Conservation (phyloP, 73 alveolate species). For the Stentor roeselii region DNA sequence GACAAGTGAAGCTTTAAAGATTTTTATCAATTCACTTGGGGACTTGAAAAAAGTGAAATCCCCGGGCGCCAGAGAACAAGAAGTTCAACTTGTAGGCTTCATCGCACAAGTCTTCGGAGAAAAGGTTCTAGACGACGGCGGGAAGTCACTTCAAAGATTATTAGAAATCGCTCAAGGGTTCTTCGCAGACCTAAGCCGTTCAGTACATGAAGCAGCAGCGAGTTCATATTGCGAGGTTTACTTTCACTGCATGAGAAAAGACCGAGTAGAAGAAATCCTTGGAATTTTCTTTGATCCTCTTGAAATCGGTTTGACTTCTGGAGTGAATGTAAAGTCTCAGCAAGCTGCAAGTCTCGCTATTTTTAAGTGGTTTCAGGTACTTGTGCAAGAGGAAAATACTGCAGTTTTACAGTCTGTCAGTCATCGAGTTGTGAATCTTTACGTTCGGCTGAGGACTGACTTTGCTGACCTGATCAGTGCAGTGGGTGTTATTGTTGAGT, state of each 20-base stretch:
- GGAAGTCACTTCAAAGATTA: background rate
- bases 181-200: background rate
- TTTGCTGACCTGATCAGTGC: constrained; percentile 21
- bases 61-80: constrained; percentile 21
- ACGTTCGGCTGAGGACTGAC: background rate
- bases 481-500: background rate
- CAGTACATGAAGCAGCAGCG: constrained; percentile 28
- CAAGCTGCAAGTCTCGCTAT: background rate
- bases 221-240: background rate
- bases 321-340: background rate
- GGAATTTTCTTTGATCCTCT: constrained; percentile 9
- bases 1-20: constrained; percentile 14
- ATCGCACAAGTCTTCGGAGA: background rate
- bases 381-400: background rate
- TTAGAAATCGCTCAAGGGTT: background rate
- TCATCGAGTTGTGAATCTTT: background rate
- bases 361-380: constrained; percentile 9
- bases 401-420: background rate
- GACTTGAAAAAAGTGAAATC: constrained; percentile 10
- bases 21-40: background rate
- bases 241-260: background rate
- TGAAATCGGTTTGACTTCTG: constrained; percentile 17
- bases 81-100: constrained; percentile 2
- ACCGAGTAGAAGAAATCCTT: background rate
- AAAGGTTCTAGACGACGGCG: background rate